These are phyloP conservation scores for Bromus sterilis DNA, from an alignment of 176 grass and related monocot genomes.

Conservation along the genomic window DNA sequence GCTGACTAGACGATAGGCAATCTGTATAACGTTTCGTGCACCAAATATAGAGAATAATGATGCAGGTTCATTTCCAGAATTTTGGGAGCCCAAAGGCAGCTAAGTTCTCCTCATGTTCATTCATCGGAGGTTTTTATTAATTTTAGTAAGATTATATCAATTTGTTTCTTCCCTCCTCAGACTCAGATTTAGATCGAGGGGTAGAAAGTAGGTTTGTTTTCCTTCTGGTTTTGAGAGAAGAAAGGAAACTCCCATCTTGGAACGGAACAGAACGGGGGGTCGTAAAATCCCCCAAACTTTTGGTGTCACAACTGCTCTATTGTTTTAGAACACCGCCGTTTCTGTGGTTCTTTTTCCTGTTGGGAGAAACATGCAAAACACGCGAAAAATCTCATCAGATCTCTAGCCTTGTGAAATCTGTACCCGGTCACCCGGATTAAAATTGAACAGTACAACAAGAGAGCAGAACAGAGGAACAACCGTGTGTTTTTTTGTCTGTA, in stretches of 20 bases:
- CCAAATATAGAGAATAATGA: not conserved
- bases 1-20: not conserved
- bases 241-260: constrained; percentile 72
- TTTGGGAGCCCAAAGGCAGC: not conserved
- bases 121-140: constrained; percentile 13
- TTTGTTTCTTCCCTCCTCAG: not conserved
- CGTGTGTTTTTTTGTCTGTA: constrained; percentile 29
- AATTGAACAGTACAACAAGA: constrained; percentile 14
- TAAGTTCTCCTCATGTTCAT: constrained; percentile 35
- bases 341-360: constrained; percentile 80
- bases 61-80: not conserved
- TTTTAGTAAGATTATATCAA: not conserved
- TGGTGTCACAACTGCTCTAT: constrained; percentile 59
- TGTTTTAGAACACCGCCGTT: constrained; percentile 71
- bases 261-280: constrained; percentile 17
- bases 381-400: constrained; percentile 89
- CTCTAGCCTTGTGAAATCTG: constrained; percentile 46
- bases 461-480: constrained; percentile 27
- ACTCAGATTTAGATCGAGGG: constrained; percentile 10
- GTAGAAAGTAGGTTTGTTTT: not conserved
- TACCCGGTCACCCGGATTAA: constrained; percentile 47
- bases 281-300: constrained; percentile 43
- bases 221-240: constrained; percentile 36
- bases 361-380: constrained; percentile 80
- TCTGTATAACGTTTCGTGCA: not conserved